These are phyloP conservation scores for Saccharomyces hybrid DNA, from an alignment of 1,139 yeast species.

Conservation along the genomic window DNA sequence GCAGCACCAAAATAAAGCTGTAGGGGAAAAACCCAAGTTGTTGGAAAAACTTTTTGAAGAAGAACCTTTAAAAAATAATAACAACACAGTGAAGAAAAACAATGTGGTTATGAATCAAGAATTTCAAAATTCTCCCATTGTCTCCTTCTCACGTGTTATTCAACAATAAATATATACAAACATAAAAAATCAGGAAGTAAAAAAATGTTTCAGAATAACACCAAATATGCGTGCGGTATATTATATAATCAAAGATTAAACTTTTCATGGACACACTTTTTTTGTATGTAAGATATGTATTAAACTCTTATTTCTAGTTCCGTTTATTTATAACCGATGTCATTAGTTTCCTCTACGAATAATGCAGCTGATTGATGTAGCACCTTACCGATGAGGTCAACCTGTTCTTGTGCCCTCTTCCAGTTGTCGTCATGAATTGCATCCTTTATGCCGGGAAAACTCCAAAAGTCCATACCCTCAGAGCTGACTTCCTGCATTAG, in stretches of 20 bases:
- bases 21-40: background rate
- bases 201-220: no score
- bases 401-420: conserved; percentile 48
- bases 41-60: background rate
- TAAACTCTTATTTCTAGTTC: background rate
- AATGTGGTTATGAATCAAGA: background rate
- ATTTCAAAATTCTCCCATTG: background rate
- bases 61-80: background rate
- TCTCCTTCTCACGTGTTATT: background rate
- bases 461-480: conserved; percentile 46
- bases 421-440: conserved; percentile 39
- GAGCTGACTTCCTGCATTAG: conserved; percentile 25
- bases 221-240: background rate
- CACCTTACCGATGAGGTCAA: conserved; percentile 40
- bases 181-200: background rate
- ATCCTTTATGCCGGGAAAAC: conserved; percentile 73
- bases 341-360: conserved; percentile 26
- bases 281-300: background rate
- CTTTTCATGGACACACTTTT: background rate
- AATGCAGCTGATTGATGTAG: conserved; percentile 30
- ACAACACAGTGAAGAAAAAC: background rate
- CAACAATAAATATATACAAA: background rate
- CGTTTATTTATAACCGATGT: conserved; percentile 10
- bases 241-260: background rate
- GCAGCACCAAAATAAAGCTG: no score